These are phyloP conservation scores for Verticillium nubilum DNA, from an alignment of 2,329 filamentous ascomycete species.

Conservation along the genomic window DNA sequence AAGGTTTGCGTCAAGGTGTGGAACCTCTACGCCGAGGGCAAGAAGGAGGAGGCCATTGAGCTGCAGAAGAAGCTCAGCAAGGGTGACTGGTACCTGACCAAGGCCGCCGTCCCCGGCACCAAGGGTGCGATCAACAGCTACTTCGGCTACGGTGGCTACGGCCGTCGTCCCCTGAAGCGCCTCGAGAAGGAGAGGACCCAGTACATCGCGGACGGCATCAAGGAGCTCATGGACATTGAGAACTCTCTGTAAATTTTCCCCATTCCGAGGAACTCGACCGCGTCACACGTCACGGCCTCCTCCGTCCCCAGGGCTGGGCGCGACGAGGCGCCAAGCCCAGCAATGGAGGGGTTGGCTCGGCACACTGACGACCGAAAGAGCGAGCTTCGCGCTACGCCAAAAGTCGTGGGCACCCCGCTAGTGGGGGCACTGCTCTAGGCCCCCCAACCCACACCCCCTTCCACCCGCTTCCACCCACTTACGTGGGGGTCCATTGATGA, in stretches of 20 bases:
- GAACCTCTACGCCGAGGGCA: conserved; percentile 68
- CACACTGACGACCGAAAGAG: not conserved
- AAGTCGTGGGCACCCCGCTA: not conserved
- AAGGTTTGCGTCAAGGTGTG: conserved; percentile 76
- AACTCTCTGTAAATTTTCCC: conserved; percentile 34
- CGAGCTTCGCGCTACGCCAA: not conserved
- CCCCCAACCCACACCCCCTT: not conserved
- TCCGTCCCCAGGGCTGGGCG: not conserved
- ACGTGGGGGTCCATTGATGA: not conserved
- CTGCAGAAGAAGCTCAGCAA: conserved; percentile 73
- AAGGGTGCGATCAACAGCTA: conserved; percentile 78
- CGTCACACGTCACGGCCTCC: not conserved
- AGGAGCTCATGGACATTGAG: conserved; percentile 63
- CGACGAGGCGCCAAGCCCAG: not conserved
- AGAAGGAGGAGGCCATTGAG: conserved; percentile 67
- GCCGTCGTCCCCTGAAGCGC: conserved; percentile 66
- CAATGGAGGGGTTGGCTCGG: not conserved
- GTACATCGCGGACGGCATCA: conserved; percentile 49
- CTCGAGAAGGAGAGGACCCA: conserved; percentile 51
- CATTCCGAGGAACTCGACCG: not conserved
- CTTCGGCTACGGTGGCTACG: conserved; percentile 75
- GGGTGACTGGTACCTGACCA: conserved; percentile 79
- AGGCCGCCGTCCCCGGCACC: conserved; percentile 78
- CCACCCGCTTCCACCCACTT: not conserved
- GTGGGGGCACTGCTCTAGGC: not conserved